Conservation (phyloP, 2,329 filamentous ascomycete species). For the Microsporum audouinii region DNA sequence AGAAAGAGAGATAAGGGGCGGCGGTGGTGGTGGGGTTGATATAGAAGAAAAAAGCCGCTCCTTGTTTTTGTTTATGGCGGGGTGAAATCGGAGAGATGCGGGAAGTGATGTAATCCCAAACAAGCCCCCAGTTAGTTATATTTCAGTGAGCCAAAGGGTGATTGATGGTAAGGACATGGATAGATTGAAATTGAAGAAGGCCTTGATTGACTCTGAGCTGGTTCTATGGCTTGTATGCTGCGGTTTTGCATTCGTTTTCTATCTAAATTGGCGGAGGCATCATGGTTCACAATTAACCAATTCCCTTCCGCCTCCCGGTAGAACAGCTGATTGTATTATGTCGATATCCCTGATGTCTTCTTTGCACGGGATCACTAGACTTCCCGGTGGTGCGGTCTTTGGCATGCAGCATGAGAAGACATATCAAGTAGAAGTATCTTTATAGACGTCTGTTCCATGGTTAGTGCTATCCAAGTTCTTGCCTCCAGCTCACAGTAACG, state of each 20-base stretch:
- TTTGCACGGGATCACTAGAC: neutral
- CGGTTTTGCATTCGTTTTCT: neutral
- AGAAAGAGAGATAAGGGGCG: neutral
- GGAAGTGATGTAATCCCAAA: conserved; percentile 3
- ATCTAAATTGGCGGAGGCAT: neutral
- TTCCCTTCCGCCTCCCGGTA: neutral
- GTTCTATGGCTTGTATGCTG: too few relatives aligned
- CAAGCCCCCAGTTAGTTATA: neutral
- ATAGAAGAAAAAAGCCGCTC: neutral
- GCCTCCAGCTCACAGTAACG: neutral
- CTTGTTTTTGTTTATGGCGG: neutral
- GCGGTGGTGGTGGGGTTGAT: neutral
- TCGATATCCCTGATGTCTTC: neutral
- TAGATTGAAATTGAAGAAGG: neutral
- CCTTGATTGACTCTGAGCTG: neutral
- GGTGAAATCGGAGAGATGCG: conserved; percentile 5
- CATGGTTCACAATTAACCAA: neutral
- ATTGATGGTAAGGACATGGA: neutral
- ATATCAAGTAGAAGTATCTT: neutral
- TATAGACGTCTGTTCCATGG: neutral
- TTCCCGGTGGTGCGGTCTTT: neutral
- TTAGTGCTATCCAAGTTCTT: neutral
- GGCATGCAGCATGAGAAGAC: too few relatives aligned
- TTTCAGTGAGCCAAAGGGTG: neutral
- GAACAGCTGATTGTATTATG: neutral